phyloP scores from a whole-genome alignment of 192 early-diverging fungal species.

The Chytriomyces confervae region DNA sequence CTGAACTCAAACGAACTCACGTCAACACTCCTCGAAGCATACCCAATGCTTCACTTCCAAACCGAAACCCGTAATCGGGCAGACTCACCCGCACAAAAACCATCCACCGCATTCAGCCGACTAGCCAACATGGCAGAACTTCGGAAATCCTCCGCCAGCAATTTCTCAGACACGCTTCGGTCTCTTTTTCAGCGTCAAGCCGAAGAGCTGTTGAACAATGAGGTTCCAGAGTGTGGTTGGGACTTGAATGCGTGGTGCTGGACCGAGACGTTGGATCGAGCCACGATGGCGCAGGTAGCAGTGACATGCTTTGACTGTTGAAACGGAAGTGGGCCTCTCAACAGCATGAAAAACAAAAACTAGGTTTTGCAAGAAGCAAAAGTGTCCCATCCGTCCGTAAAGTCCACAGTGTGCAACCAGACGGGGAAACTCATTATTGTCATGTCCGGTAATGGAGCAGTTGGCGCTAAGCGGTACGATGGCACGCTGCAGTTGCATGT shows the following conservation, averaged over 20 bases:
- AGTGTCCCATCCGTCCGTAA: conserved; percentile 20
- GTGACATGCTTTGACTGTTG: background rate
- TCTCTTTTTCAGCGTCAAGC: conserved; percentile 29
- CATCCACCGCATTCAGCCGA: conserved; percentile 8
- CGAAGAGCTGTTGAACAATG: conserved; percentile 9
- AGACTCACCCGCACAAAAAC: background rate
- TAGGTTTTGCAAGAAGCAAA: conserved; percentile 38
- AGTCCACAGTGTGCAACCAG: conserved; percentile 20
- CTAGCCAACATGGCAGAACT: conserved; percentile 10
- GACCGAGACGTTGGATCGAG: conserved; percentile 39
- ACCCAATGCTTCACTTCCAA: conserved; percentile 5
- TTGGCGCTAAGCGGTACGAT: conserved; percentile 29
- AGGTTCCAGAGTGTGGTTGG: background rate
- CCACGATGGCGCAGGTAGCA: conserved; percentile 35
- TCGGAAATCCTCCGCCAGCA: background rate
- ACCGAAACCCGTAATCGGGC: background rate
- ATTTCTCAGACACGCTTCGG: conserved; percentile 21
- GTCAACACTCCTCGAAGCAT: background rate
- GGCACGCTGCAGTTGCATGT: conserved; percentile 32
- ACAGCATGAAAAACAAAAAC: background rate
- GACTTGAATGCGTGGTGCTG: conserved; percentile 48
- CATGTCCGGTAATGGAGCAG: conserved; percentile 36
- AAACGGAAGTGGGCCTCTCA: background rate
- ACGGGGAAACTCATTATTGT: conserved; percentile 43
- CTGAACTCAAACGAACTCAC: conserved; percentile 23